Evolutionary conservation across 2,329 filamentous ascomycete genomes (phyloP), one percentile per base, ranked within the genome.

Genomic region (Parastagonospora avenae): DNA sequence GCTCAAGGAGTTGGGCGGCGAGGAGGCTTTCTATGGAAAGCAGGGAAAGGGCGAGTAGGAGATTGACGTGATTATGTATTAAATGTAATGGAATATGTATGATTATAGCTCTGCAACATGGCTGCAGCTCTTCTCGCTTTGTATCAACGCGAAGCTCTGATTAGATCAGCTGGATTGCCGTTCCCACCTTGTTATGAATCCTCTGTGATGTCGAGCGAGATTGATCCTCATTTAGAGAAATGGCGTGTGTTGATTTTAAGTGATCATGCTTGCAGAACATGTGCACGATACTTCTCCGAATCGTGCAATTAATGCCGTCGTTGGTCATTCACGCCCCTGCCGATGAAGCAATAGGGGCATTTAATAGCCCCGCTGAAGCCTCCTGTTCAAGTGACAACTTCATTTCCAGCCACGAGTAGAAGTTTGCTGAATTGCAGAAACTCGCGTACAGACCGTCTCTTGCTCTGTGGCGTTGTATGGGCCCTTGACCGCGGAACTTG

Each of bases 21-120:
- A 80, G 8, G 66, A 67, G 8, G 77, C 74, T 14, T 74, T 78
- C 46, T 78, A 79, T 42, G 75, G 75, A 19, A 69, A 76, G 55
- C 53, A 77, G 53, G 71, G 74, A 5, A 64, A 79, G 43, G 75
- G 76, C 4, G 71, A 70, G 47, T 76, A 74, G 36, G n/a, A n/a
- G 15, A 16, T 10, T 16, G 7, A 35, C 1, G n/a, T 8, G 8
- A 11, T 37, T 16, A 16, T 16, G 5, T 5, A 37, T 37, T 12
- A 4, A 14, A 14, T 2, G 15, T 16, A 14, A 16, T 2, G 15
- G 35, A 37, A 37, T 37, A 16, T 19, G 14, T 9, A 37, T 14
- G 3, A 37, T 12, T 37, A 16, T 7, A 16, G 19, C 3, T 24
- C 19, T 24, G 19, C 19, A 24, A 24, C 3, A 24, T 24, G 19